phyloP scores from a whole-genome alignment of 441 rosid genomes.

The Populus trichocarpa region DNA sequence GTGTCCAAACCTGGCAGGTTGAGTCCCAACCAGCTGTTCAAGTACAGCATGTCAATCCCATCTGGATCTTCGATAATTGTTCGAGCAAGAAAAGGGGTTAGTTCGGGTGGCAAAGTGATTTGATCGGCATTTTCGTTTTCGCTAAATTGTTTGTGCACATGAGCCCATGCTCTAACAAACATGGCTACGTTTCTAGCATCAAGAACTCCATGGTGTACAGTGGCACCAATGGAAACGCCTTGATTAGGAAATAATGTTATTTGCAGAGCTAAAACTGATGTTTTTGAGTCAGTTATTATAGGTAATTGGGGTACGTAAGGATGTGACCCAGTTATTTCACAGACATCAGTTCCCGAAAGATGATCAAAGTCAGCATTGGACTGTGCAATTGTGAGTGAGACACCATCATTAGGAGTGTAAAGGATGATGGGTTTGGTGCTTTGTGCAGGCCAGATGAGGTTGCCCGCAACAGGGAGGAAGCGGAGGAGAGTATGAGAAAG shows the following conservation, averaged over 20 bases:
- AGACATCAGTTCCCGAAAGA: background rate
- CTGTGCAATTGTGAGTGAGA: slow-evolving; percentile 30
- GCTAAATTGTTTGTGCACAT: background rate
- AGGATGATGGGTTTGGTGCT: slow-evolving; percentile 25
- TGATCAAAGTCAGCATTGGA: slow-evolving; percentile 10
- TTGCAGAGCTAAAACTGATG: slow-evolving; percentile 8
- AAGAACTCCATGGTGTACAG: slow-evolving; percentile 8
- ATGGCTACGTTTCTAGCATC: slow-evolving; percentile 7
- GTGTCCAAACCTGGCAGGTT: background rate
- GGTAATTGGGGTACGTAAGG: slow-evolving; percentile 1
- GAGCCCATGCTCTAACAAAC: slow-evolving; percentile 16
- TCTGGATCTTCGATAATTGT: slow-evolving; percentile 10
- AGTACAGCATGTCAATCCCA: slow-evolving; percentile 16
- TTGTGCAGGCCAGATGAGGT: slow-evolving; percentile 18
- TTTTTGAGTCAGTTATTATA: background rate
- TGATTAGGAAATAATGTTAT: slow-evolving; percentile 11
- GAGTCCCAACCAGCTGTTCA: slow-evolving; percentile 9
- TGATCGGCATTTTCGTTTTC: background rate
- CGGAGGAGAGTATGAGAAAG: background rate
- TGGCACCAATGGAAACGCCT: slow-evolving; percentile 9
- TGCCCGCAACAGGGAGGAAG: slow-evolving; percentile 22
- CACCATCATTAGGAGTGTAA: slow-evolving; percentile 21
- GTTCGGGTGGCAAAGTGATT: slow-evolving; percentile 11
- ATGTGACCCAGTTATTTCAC: background rate
- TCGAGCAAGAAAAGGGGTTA: slow-evolving; percentile 30